These are phyloP conservation scores for Purpureocillium takamizusanense DNA, from an alignment of 2,329 filamentous ascomycete species.

Conservation along the genomic window DNA sequence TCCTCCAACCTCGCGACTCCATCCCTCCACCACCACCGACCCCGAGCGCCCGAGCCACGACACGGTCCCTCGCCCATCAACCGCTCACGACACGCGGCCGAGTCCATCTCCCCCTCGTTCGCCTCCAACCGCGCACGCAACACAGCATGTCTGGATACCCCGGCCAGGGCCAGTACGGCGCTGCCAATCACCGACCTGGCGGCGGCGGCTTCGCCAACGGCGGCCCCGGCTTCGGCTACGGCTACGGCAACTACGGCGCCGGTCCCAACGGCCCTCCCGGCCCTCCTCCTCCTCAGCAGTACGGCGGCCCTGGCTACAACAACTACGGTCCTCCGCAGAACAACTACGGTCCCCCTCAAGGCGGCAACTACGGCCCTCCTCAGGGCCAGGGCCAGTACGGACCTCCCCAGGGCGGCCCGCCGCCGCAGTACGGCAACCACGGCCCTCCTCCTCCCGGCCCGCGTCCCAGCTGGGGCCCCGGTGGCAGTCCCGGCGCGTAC, in stretches of 20 bases:
- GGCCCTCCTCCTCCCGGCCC: slow-evolving; percentile 11
- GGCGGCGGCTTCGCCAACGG: slow-evolving; percentile 15
- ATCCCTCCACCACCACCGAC: neutral
- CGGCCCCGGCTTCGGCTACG: slow-evolving; percentile 17
- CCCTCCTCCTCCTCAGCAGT: slow-evolving; percentile 10
- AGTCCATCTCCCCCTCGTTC: neutral
- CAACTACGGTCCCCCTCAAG: slow-evolving; percentile 12
- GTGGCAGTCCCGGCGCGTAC: slow-evolving; percentile 6
- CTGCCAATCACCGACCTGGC: slow-evolving; percentile 19
- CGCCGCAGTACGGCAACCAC: slow-evolving; percentile 13
- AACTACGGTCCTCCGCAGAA: slow-evolving; percentile 12
- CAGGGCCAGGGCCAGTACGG: slow-evolving; percentile 1
- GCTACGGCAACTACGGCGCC: slow-evolving; percentile 18
- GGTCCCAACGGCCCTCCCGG: slow-evolving; percentile 12
- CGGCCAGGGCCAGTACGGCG: slow-evolving; percentile 29
- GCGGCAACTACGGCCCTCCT: slow-evolving; percentile 2
- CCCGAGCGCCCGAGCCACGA: too few relatives aligned
- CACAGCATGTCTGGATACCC: slow-evolving; percentile 29
- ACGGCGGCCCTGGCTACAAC: slow-evolving; percentile 14
- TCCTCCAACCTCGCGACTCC: neutral
- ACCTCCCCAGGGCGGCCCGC: slow-evolving; percentile 1
- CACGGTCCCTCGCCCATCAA: too few relatives aligned
- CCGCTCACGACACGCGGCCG: too few relatives aligned
- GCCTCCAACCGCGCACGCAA: neutral
- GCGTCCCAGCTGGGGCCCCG: slow-evolving; percentile 12